Evolutionary conservation across 768 basidiomycete genomes (phyloP), one percentile per base, ranked within the genome.

Genomic region (Symmetrospora coprosmae): DNA sequence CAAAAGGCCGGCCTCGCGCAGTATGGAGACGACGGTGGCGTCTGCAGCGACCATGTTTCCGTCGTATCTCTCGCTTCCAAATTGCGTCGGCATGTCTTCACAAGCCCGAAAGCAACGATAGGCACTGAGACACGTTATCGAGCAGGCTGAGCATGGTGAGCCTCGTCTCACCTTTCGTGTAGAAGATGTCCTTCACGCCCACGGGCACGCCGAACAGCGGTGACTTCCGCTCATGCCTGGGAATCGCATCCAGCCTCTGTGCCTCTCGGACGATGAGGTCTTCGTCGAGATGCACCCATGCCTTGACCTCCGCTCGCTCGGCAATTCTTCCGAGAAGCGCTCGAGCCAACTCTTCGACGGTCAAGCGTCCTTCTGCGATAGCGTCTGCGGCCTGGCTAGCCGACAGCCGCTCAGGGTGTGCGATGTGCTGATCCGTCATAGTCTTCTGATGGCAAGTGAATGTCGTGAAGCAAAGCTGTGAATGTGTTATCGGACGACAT

Each of bases 1-100:
- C n/a, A 72, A 51, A 6, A 70, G 71, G 5, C 72, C 72, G 4
- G 66, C 63, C 7, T 65, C 53, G 35, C 72, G 52, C 8, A 70
- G 66, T n/a, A 66, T 65, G 13, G 48, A 49, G 1, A 72, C 64
- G 25, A 49, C 37, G 2, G 48, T 48, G 1, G 72, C 71, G 49
- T 73, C 72, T 11, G 70, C 33, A 1, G 40, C 61, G 1, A 65
- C 64, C 14, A 25, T 13, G 35, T 66, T 48, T 46, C 61, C 66
- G 43, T 69, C 66, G 63, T 71, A 72, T 41, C 67, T 65, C 1
- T 67, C 60, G 13, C 71, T 71, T 49, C 61, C 51, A 46, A 70
- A 65, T 51, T 71, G 63, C 0, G 71, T 73, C 1, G 72, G 72
- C 68, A 71, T 67, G 49, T 73, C 72, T 66, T 59, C 25, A 6